phyloP scores from a whole-genome alignment of 768 basidiomycete genomes.

The Kwoniella sp. region DNA sequence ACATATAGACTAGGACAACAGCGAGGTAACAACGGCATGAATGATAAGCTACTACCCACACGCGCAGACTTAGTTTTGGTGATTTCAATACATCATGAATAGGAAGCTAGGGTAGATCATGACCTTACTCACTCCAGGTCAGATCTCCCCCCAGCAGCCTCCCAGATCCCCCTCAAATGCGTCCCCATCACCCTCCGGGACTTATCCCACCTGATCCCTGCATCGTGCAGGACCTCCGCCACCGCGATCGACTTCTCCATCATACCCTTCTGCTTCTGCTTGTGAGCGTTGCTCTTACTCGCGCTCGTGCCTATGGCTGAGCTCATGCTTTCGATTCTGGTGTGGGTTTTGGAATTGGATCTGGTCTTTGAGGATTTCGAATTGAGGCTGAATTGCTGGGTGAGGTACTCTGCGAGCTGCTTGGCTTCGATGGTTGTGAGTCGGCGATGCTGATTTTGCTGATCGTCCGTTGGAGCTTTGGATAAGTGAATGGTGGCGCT shows the following conservation, averaged over 20 bases:
- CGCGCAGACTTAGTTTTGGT: too few species aligned
- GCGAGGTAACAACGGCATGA: too few species aligned
- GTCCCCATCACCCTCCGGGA: slow-evolving; percentile 43
- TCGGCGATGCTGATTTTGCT: too few species aligned
- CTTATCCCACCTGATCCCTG: slow-evolving; percentile 44
- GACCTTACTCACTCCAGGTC: slow-evolving; percentile 8
- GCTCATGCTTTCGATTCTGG: background rate
- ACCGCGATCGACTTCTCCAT: slow-evolving; percentile 38
- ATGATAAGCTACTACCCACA: too few species aligned
- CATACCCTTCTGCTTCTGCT: slow-evolving; percentile 20
- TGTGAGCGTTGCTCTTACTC: background rate
- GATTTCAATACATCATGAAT: too few species aligned
- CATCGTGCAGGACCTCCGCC: slow-evolving; percentile 34
- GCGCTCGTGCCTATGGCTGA: background rate
- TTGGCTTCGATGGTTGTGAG: slow-evolving; percentile 34
- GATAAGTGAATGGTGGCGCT: too few species aligned
- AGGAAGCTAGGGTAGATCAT: too few species aligned
- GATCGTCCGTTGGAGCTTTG: too few species aligned
- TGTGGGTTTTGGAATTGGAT: too few species aligned
- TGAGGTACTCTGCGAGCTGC: slow-evolving; percentile 31
- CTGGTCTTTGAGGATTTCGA: background rate
- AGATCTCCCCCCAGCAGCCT: slow-evolving; percentile 25
- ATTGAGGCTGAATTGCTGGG: slow-evolving; percentile 30
- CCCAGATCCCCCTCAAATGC: slow-evolving; percentile 47
- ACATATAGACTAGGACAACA: slow-evolving; percentile 31